Evolutionary conservation across 306 rosid species (phyloP).

Genomic region (Elaeagnus macrophylla): DNA sequence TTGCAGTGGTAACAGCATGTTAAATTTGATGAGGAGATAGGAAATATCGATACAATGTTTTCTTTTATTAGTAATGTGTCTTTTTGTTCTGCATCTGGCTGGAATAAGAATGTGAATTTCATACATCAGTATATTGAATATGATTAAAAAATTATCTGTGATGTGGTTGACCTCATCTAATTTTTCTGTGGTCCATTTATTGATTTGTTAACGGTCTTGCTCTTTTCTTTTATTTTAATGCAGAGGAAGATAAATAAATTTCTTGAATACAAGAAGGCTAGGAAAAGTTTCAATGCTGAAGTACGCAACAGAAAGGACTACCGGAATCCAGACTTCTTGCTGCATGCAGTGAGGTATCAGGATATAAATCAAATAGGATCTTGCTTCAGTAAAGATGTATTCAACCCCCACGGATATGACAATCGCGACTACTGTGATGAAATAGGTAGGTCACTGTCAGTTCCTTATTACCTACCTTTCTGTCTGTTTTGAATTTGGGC

Average conservation of each 20-base stretch:
- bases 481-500: neutral
- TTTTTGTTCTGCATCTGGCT: too few species aligned
- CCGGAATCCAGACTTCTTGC: constrained; percentile 83
- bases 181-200: constrained; percentile 8
- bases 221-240: constrained; percentile 10
- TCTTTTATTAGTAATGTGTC: too few species aligned
- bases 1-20: too few species aligned
- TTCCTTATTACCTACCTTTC: constrained; percentile 20
- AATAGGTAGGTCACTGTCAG: constrained; percentile 59
- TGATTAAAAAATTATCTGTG: too few species aligned
- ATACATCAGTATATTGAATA: too few species aligned
- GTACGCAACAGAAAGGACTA: constrained; percentile 92
- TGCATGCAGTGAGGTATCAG: constrained; percentile 92
- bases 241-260: constrained; percentile 84
- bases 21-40: too few species aligned
- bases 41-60: too few species aligned
- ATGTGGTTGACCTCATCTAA: neutral
- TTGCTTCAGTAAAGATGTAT: constrained; percentile 93
- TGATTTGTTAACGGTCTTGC: constrained; percentile 9
- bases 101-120: too few species aligned
- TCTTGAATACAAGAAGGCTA: constrained; percentile 74
- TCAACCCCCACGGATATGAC: constrained; percentile 94
- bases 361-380: constrained; percentile 93
- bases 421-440: constrained; percentile 71
- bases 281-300: constrained; percentile 91